phyloP scores from a whole-genome alignment of 163 green algal species.

The Scenedesmus sp. region DNA sequence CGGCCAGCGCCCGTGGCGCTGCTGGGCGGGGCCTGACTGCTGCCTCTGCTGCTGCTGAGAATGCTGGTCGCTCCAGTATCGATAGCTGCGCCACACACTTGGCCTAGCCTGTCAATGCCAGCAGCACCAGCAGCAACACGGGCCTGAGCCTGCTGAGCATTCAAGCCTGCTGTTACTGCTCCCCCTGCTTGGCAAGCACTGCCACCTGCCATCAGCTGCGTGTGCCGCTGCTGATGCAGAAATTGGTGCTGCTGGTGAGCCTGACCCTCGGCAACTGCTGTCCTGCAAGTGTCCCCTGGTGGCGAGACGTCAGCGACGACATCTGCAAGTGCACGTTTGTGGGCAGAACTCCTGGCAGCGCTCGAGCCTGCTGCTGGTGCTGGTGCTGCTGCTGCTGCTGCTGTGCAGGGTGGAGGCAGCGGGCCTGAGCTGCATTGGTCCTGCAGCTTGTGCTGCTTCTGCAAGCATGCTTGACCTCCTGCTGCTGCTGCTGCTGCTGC shows the following conservation, averaged over 20 bases:
- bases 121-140: not conserved
- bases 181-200: not conserved
- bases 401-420: not conserved
- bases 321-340: not conserved
- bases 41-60: conserved; percentile 16
- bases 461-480: not conserved
- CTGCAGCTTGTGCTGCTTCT: not conserved
- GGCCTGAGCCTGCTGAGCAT: not conserved
- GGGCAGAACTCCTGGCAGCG: too few species aligned
- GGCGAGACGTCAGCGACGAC: not conserved
- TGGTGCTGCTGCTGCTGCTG: conserved; percentile 1
- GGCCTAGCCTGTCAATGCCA: not conserved
- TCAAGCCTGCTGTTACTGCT: not conserved
- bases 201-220: not conserved
- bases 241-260: not conserved
- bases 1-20: too few species aligned
- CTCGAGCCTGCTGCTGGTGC: not conserved
- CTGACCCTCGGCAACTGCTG: not conserved
- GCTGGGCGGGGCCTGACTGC: not conserved
- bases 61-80: not conserved
- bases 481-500: conserved; percentile 4
- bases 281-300: not conserved
- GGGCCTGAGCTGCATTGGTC: not conserved
- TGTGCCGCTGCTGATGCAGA: not conserved
- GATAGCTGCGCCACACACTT: not conserved